phyloP scores from a whole-genome alignment of 129 eudicot genomes.

The Rutidosis leptorrhynchoides region DNA sequence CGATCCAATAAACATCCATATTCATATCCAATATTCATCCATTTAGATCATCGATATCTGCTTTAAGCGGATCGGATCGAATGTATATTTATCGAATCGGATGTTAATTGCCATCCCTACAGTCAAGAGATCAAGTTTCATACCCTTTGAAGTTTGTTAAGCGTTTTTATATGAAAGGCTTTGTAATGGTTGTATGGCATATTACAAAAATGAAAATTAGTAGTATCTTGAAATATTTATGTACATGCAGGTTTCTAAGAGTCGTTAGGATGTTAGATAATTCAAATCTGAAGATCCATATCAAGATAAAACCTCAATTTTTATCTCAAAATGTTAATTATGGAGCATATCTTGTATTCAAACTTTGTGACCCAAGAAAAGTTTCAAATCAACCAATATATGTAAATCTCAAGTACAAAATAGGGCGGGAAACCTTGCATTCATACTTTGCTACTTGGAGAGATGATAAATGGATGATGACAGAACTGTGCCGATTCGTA shows the following conservation, averaged over 20 bases:
- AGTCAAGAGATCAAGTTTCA: too few relatives aligned
- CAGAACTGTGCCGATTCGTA: not conserved
- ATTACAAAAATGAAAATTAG: too few relatives aligned
- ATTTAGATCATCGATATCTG: too few relatives aligned
- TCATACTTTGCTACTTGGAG: not conserved
- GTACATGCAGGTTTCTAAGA: not conserved
- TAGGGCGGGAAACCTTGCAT: not conserved
- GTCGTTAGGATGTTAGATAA: not conserved
- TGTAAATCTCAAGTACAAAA: not conserved
- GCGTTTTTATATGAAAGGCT: too few relatives aligned
- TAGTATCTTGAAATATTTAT: too few relatives aligned
- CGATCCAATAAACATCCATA: too few relatives aligned
- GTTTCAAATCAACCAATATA: not conserved
- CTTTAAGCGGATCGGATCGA: too few relatives aligned
- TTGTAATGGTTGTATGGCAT: too few relatives aligned
- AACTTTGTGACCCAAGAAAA: not conserved
- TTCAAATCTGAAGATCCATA: not conserved
- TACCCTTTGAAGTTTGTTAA: too few relatives aligned
- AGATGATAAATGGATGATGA: not conserved
- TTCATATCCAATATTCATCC: too few relatives aligned
- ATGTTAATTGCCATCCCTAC: too few relatives aligned
- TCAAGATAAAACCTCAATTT: conserved; percentile 1
- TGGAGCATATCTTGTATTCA: not conserved
- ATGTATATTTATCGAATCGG: too few relatives aligned
- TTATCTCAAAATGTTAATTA: not conserved